Percentiles rank a stretch among this genome's conserved stretches.
These are phyloP conservation scores for Aspergillus aculeatus DNA, from an alignment of 2,329 filamentous ascomycete species.

Conservation along the genomic window DNA sequence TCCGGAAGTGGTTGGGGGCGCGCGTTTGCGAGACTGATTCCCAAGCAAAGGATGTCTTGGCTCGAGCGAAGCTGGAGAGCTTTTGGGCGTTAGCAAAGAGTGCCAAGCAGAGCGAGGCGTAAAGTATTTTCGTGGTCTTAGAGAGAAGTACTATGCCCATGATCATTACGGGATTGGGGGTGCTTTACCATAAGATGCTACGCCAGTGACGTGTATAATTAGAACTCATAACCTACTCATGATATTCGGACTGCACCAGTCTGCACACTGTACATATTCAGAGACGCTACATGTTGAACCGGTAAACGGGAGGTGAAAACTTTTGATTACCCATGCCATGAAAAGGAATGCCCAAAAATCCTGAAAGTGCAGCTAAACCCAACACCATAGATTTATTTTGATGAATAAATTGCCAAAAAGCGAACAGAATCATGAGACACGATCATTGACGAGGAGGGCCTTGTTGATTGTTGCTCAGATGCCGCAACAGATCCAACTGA, in stretches of 20 bases:
- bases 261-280: slow-evolving; percentile 2
- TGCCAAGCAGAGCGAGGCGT: slow-evolving; percentile 40
- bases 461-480: slow-evolving; percentile 36
- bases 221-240: background rate
- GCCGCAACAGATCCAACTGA: slow-evolving; percentile 42
- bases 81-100: slow-evolving; percentile 91
- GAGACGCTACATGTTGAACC: background rate
- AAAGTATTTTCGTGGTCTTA: slow-evolving; percentile 5
- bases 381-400: slow-evolving; percentile 8
- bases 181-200: background rate
- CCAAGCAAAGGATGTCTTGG: slow-evolving; percentile 77
- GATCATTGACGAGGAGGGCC: slow-evolving; percentile 30
- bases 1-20: slow-evolving; percentile 78
- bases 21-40: slow-evolving; percentile 91
- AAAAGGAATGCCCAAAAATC: slow-evolving; percentile 4
- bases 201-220: background rate
- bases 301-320: background rate
- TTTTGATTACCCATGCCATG: slow-evolving; percentile 3
- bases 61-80: slow-evolving; percentile 84
- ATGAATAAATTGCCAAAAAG: background rate
- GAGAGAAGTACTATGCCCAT: background rate
- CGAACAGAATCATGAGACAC: slow-evolving; percentile 7
- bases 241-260: background rate
- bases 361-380: slow-evolving; percentile 6
- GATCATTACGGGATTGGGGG: slow-evolving; percentile 8